phyloP scores from a whole-genome alignment of 2,329 filamentous ascomycete species.

The Trichoderma asperellum region DNA sequence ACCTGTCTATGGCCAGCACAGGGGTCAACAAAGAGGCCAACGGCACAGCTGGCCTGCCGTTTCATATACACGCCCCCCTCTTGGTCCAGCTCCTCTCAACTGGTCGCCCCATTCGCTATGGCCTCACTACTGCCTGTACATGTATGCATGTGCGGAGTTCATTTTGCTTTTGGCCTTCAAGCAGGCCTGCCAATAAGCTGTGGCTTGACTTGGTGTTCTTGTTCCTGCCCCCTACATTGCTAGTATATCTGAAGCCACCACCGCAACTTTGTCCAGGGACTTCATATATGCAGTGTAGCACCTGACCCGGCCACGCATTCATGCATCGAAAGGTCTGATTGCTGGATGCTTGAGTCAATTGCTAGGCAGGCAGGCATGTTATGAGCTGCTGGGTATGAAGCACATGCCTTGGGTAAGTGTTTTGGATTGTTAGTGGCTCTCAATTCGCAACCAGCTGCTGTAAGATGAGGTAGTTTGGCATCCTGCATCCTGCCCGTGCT shows the following conservation, averaged over 20 bases:
- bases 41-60: slow-evolving; percentile 1
- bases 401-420: background rate
- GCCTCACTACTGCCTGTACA: slow-evolving; percentile 1
- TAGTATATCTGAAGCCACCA: slow-evolving; percentile 14
- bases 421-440: background rate
- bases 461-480: background rate
- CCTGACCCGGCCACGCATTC: slow-evolving; percentile 50
- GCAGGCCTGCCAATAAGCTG: slow-evolving; percentile 7
- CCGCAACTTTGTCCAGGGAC: background rate
- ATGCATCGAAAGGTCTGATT: slow-evolving; percentile 43
- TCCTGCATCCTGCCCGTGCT: background rate
- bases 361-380: background rate
- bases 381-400: background rate
- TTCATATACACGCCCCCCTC: slow-evolving; percentile 21
- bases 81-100: background rate
- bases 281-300: slow-evolving; percentile 27
- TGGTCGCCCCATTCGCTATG: slow-evolving; percentile 1
- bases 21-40: background rate
- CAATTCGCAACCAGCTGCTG: background rate
- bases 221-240: background rate
- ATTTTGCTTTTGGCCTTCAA: slow-evolving; percentile 13
- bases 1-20: background rate
- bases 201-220: background rate
- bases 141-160: background rate
- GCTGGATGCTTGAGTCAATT: background rate